A percentile compares a stretch with the other conserved stretches of the same genome.
Conservation (phyloP, 495 filamentous ascomycete genomes). For the Clavariopsis aquatica region DNA sequence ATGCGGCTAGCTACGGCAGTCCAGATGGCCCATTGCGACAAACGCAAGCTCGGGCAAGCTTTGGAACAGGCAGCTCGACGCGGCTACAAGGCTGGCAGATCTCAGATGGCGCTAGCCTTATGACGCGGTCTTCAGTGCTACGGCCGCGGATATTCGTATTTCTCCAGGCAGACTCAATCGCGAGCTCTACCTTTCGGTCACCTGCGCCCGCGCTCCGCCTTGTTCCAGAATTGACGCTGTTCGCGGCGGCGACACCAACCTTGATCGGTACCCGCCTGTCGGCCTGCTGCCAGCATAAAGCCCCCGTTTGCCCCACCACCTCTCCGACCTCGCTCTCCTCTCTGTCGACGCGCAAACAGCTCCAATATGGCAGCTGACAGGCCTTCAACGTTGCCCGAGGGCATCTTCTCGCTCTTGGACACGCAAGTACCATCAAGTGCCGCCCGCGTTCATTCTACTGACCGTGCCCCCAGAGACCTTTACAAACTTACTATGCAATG, state of each 20-base stretch:
- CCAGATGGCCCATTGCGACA: neutral
- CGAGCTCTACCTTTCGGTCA: neutral
- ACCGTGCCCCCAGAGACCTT: constrained; percentile 59
- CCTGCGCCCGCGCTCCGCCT: neutral
- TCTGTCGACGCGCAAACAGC: neutral
- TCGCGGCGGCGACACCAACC: neutral
- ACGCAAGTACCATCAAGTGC: constrained; percentile 50
- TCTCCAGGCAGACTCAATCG: neutral
- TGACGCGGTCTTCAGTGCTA: neutral
- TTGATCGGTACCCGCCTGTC: neutral
- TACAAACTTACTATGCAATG: constrained; percentile 99
- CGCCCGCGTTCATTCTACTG: neutral
- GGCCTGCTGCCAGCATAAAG: neutral
- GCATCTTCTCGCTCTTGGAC: constrained; percentile 85
- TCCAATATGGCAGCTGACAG: constrained; percentile 19
- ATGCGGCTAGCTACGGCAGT: neutral
- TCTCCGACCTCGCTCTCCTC: neutral
- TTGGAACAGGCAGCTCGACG: neutral
- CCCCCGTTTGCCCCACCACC: constrained; percentile 11
- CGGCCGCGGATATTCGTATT: neutral
- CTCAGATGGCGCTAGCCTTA: neutral
- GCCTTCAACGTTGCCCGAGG: constrained; percentile 29
- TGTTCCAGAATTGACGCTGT: neutral
- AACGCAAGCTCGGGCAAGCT: neutral
- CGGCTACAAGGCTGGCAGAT: constrained; percentile 1